Base-by-base conservation (phyloP, 2,329 filamentous ascomycete genomes). In the Diaporthe sp. region DNA sequence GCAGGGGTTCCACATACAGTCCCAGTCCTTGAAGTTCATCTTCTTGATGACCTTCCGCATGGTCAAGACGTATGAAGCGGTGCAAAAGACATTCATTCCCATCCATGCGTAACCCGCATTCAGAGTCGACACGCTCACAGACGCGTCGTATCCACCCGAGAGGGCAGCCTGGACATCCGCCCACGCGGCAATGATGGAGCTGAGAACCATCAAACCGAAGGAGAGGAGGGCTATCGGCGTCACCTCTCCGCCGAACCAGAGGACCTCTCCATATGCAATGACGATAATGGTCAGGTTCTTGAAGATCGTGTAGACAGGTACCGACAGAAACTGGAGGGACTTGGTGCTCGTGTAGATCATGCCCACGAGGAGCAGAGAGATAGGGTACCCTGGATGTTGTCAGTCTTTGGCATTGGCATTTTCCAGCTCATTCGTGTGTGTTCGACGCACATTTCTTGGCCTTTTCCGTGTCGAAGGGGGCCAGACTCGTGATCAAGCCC, bases 11-110 rank as follows among this genome's bases (percentile, higher is more conserved):
- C 42, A 92, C 96, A 87, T 90, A 98, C 96, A 98, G 85, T 99
- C 97, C 89, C 97, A 98, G 84, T 98, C 97, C 90, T 98, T 98
- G 88, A 99, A 98, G 89, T 98, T 98, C 88, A 98, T 98, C 86
- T 97, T 92, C 93, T 98, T 98, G 85, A 99, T 98, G 79, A 97
- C 94, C 90, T 98, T 98, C 84, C 97, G 93, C 96, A 98, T 98
- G 79, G 94, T 91, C 78, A 99, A 87, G 62, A 98, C 89, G 81
- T 98, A 98, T 31, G 94, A 91, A 2, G 97, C 95, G 39, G 94
- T 96, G 89, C 95, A 98, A 84, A 98, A 91, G 81, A 98, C 98
- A 85, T 99, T 99, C 86, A 98, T 88, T 80, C 95, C 89, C 96
- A 99, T 98, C 97, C 97, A 99, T 77, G 97, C 91, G 83, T 99